Base-by-base conservation (phyloP, 148 eudicot genomes). In the Amaranthus cruentus region DNA sequence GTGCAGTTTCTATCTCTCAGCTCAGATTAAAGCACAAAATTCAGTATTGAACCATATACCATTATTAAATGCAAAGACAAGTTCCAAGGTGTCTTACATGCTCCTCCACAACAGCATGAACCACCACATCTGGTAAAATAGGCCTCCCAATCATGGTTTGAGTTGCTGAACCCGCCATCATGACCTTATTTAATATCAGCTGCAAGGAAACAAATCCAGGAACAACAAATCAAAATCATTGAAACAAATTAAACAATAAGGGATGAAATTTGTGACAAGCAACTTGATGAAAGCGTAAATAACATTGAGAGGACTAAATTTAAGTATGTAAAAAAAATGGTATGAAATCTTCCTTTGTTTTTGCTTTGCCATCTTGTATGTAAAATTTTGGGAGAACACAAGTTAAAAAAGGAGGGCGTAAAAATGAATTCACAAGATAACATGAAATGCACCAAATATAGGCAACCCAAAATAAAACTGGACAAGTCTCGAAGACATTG, bases 141-240 rank as follows among this genome's bases (percentile, higher is more conserved):
- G 98, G 97, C 81, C 97, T 79, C 57, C 98, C 98, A 70, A 95
- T 86, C 55, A 95, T 88, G 75, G 97, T 95, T 83, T 91, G 97
- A 80, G 86, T 84, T 47, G 76, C 73, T 55, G 98, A 83, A 47
- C 98, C 98, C 60, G 92, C 83, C 90, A 95, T 81, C 84, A 95
- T 81, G 79, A 91, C 93, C 89, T 83, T 95, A 77, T 76, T 88
- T 56, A 95, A 83, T 68, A 87, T 73, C 81, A 95, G 67, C 98
- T 95, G 87, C 90, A 87, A 75, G 12, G 74, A 43, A 74, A 62
- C 62, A 75, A 44, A 7, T 66, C 54, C 15, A 62, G 15, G 54
- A 70, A 72, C n/a, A 71, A 38, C 6, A 12, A 69, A 56, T 48
- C 50, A 28, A 28, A 28, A 28, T 28, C 38, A 28, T 28, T 28